Evolutionary conservation across 2,329 filamentous ascomycete genomes (phyloP), one percentile per base, ranked within the genome.

Genomic region (Penicillium sp.): DNA sequence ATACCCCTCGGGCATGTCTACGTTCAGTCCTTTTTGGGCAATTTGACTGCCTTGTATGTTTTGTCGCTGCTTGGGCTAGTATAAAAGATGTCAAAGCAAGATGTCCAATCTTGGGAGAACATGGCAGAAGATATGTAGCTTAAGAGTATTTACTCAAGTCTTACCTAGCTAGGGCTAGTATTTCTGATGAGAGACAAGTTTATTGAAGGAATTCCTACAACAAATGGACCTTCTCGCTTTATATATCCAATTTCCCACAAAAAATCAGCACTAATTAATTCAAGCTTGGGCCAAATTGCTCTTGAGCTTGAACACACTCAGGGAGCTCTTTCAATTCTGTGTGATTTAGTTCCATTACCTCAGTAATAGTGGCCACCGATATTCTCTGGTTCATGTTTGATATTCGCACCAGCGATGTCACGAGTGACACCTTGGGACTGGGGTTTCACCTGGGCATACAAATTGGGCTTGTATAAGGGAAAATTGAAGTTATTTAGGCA

Each of bases 1-100:
- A 54, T 55, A 55, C 47, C 52, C 44, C 23, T 27, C 41, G 35
- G 41, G n/a, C 32, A 51, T 34, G 27, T 16, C 18, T 29, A 23
- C 27, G 13, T 38, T 38, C 23, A 15, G 31, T 51, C 7, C 4
- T 18, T 44, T 45, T 16, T 18, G 3, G 16, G 5, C 5, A 34
- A 16, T 45, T 34, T 44, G 8, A 23, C 15, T 12, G 38, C 9
- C n/a, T 27, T 27, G 21, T 1, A 2, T 27, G 21, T n/a, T 15
- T 15, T 27, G 25, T 35, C 27, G 27, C 47, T 27, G 46, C 25
- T 44, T 27, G 8, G 16, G 15, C 16, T 42, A 27, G 44, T 35
- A 27, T 35, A 15, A 27, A 50, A 50, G 5, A 35, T 9, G 1
- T 13, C 16, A 16, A 44, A 13, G 40, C 7, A 41, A 32, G 38